A percentile compares a stretch with the other conserved stretches of the same genome.
Conservation (phyloP, 2,329 filamentous ascomycete genomes). For the Penicillium sp. region DNA sequence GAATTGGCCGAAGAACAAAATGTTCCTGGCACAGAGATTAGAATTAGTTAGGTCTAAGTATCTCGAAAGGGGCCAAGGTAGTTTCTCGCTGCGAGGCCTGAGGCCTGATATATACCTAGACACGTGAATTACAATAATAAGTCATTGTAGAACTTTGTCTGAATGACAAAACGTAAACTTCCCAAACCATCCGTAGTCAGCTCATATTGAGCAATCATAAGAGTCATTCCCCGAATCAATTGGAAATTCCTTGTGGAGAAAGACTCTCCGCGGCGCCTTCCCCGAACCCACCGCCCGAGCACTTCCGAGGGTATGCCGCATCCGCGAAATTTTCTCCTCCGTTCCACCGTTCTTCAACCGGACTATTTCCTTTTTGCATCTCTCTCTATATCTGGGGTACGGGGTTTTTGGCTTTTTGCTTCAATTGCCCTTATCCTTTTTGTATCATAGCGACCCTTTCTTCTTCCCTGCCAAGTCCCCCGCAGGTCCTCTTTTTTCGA, state of each 20-base stretch:
- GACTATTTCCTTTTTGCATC: slow-evolving; percentile 25
- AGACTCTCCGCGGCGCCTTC: slow-evolving; percentile 21
- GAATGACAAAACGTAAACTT: background rate
- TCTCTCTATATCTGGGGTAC: slow-evolving; percentile 30
- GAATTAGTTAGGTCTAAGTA: background rate
- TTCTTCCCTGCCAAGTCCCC: slow-evolving; percentile 15
- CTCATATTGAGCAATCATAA: background rate
- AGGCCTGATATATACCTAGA: background rate
- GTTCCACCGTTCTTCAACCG: slow-evolving; percentile 26
- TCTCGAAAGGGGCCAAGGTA: background rate
- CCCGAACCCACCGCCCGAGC: slow-evolving; percentile 36
- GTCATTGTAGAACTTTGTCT: background rate
- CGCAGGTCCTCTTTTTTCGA: slow-evolving; percentile 21
- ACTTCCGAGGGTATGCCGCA: slow-evolving; percentile 42
- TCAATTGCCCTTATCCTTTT: slow-evolving; percentile 31
- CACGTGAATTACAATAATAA: background rate
- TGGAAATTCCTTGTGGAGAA: slow-evolving; percentile 13
- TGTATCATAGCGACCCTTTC: slow-evolving; percentile 33
- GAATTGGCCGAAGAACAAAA: background rate
- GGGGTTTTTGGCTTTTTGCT: slow-evolving; percentile 31
- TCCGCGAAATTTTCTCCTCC: slow-evolving; percentile 44
- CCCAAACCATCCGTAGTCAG: background rate
- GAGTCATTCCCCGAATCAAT: background rate
- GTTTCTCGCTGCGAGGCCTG: background rate
- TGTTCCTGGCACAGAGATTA: background rate